Conservation (phyloP, 257 asterid species). For the Nicotiana benthamiana region DNA sequence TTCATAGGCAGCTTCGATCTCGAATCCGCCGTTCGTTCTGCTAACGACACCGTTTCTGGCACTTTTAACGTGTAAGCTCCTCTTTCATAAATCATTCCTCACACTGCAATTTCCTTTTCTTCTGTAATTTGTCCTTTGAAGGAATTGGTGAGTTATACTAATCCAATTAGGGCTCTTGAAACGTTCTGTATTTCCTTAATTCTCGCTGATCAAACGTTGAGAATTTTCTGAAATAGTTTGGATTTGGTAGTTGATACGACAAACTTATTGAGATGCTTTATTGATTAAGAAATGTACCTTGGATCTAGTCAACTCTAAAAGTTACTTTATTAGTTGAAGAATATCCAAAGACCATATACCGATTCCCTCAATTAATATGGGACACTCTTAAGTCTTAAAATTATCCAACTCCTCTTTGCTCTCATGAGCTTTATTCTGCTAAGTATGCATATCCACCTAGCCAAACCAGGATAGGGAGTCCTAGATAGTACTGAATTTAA, state of each 20-base stretch:
- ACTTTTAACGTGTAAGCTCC: conserved; percentile 66
- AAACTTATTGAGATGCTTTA: neutral
- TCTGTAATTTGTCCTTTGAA: neutral
- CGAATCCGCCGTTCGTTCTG: conserved; percentile 81
- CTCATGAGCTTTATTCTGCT: neutral
- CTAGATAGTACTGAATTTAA: neutral
- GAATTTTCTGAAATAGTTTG: neutral
- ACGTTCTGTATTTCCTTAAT: neutral
- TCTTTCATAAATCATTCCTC: neutral
- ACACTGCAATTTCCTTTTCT: neutral
- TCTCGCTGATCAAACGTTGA: neutral
- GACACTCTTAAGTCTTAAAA: neutral
- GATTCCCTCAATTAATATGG: neutral
- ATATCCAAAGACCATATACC: neutral
- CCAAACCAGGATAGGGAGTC: neutral
- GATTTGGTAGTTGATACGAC: neutral
- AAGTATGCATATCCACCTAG: neutral
- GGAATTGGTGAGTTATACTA: neutral
- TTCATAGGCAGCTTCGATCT: conserved; percentile 59
- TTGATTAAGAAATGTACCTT: neutral
- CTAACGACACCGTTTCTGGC: conserved; percentile 85
- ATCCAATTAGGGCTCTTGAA: neutral
- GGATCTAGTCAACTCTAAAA: neutral
- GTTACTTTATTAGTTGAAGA: neutral
- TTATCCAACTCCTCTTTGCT: neutral